phyloP scores from a whole-genome alignment of 2,329 filamentous ascomycete genomes.

The Ophiognomonia clavigignenti-juglandacearum region DNA sequence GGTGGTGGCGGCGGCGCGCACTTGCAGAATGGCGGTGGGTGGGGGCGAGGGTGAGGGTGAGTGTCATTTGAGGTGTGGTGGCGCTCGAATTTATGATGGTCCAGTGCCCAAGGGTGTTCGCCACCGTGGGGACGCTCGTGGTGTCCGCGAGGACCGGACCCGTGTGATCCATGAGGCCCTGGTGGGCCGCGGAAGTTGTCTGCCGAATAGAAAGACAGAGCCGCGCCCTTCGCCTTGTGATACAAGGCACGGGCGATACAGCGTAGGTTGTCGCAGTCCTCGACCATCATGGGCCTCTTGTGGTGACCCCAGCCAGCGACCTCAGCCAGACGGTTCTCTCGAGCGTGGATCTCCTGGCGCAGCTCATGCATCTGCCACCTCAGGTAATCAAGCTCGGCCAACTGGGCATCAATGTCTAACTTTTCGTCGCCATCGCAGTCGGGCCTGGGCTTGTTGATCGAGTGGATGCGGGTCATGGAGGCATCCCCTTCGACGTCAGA shows the following conservation, averaged over 20 bases:
- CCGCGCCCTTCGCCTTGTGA: slow-evolving; percentile 32
- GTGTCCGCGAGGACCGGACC: background rate
- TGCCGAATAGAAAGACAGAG: slow-evolving; percentile 27
- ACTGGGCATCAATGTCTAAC: slow-evolving; percentile 33
- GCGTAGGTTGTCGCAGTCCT: slow-evolving; percentile 35
- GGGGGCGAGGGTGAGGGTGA: slow-evolving; percentile 20
- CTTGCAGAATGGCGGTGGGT: slow-evolving; percentile 24
- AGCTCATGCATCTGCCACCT: slow-evolving; percentile 36
- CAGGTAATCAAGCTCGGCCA: slow-evolving; percentile 41
- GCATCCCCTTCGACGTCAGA: slow-evolving; percentile 36
- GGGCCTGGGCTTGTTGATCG: slow-evolving; percentile 17
- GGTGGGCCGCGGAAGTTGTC: slow-evolving; percentile 13
- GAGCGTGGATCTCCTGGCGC: slow-evolving; percentile 35
- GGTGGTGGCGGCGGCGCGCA: slow-evolving; percentile 24
- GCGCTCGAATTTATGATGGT: slow-evolving; percentile 16
- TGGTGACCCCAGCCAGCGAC: slow-evolving; percentile 24
- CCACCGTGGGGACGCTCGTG: slow-evolving; percentile 15
- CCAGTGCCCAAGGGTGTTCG: slow-evolving; percentile 9
- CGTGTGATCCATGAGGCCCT: slow-evolving; percentile 14
- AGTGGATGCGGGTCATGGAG: slow-evolving; percentile 24
- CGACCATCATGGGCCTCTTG: slow-evolving; percentile 21
- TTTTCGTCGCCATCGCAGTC: slow-evolving; percentile 18
- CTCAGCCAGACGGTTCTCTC: slow-evolving; percentile 34
- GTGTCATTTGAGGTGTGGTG: slow-evolving; percentile 21
- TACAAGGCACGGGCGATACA: slow-evolving; percentile 38